Conservation (phyloP, 331 rosid species). For the Acacia concinna region DNA sequence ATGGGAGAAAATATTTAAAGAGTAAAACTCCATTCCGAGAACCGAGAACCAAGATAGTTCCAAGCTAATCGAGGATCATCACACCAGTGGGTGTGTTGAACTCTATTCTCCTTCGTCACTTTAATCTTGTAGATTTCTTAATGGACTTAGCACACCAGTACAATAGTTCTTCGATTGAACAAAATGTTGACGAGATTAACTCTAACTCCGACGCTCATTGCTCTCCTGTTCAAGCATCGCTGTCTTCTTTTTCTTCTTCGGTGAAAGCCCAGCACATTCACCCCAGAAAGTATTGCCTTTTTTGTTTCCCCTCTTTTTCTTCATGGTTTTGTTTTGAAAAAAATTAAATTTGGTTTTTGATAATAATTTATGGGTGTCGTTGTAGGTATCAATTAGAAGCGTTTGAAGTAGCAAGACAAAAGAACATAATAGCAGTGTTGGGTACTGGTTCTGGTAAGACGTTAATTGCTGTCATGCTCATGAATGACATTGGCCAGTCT, state of each 20-base stretch:
- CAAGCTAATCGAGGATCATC: too few relatives aligned
- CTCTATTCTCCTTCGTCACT: too few relatives aligned
- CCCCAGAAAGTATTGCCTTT: constrained; percentile 49
- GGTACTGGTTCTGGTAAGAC: constrained; percentile 88
- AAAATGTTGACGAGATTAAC: constrained; percentile 2
- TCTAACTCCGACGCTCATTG: constrained; percentile 4
- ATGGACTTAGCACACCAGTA: constrained; percentile 26
- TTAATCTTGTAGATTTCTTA: background rate
- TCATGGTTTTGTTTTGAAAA: background rate
- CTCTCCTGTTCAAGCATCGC: constrained; percentile 7
- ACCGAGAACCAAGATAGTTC: too few relatives aligned
- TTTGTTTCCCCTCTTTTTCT: background rate
- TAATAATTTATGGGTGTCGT: background rate
- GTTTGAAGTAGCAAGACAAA: constrained; percentile 62
- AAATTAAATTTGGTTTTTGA: background rate
- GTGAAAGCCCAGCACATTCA: constrained; percentile 21
- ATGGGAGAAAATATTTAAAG: too few relatives aligned
- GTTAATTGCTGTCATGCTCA: constrained; percentile 82
- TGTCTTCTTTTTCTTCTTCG: background rate
- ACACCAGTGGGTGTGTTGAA: too few relatives aligned
- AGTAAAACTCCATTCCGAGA: too few relatives aligned
- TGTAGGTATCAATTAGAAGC: constrained; percentile 70
- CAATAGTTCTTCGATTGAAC: constrained; percentile 1
- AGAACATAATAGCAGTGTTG: constrained; percentile 81
- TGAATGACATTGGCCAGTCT: constrained; percentile 47